Conservation (phyloP, 2,329 filamentous ascomycete genomes). For the Aureobasidium sp. region DNA sequence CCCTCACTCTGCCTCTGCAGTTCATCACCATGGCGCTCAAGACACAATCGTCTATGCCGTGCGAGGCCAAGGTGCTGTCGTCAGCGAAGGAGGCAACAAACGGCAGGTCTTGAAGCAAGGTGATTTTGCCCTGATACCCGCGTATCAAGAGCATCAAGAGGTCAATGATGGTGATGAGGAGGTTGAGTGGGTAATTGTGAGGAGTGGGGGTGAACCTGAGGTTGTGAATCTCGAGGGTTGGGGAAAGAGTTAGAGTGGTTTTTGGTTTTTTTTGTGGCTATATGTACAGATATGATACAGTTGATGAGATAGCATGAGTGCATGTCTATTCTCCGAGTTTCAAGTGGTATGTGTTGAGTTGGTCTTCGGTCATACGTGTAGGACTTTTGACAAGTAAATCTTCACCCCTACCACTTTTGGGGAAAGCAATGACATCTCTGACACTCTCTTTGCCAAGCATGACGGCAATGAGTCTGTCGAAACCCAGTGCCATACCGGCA, state of each 20-base stretch:
- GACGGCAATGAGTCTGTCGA: slow-evolving; percentile 77
- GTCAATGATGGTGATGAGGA: slow-evolving; percentile 59
- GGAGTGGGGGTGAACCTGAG: slow-evolving; percentile 54
- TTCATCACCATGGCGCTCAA: slow-evolving; percentile 66
- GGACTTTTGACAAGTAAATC: slow-evolving; percentile 79
- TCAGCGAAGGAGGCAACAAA: slow-evolving; percentile 51
- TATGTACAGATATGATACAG: neutral
- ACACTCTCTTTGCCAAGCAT: slow-evolving; percentile 72
- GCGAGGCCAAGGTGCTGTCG: slow-evolving; percentile 54
- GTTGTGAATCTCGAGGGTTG: slow-evolving; percentile 59
- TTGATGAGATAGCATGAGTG: too few relatives aligned
- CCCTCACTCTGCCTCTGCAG: slow-evolving; percentile 53
- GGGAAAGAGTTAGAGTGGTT: slow-evolving; percentile 35
- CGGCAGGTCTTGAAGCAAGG: slow-evolving; percentile 54
- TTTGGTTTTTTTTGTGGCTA: neutral
- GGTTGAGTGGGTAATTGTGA: slow-evolving; percentile 59
- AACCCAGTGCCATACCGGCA: slow-evolving; percentile 86
- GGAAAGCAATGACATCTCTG: slow-evolving; percentile 92
- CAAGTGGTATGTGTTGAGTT: slow-evolving; percentile 55
- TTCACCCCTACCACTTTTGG: slow-evolving; percentile 85
- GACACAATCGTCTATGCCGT: slow-evolving; percentile 64
- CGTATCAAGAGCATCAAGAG: slow-evolving; percentile 64
- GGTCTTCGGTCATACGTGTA: slow-evolving; percentile 55
- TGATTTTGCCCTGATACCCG: slow-evolving; percentile 64
- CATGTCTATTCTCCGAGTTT: slow-evolving; percentile 21